Evolutionary conservation across 2,329 filamentous ascomycete genomes (phyloP), one percentile per base, ranked within the genome.

Genomic region (Grosmannia penicillata): DNA sequence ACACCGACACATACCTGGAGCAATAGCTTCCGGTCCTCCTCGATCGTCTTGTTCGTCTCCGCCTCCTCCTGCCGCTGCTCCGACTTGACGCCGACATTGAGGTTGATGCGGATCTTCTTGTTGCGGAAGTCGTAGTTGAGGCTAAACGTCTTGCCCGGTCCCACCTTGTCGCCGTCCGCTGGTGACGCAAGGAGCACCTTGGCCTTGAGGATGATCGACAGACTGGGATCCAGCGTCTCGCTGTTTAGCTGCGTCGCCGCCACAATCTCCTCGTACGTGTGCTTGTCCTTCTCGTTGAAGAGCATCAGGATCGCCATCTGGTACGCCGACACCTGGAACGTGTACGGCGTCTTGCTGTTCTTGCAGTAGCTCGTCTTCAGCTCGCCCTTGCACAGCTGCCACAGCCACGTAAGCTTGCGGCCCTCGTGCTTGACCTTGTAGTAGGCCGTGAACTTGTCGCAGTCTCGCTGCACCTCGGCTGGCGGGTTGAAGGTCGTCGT

Each of bases 11-110:
- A 59, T 72, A 94, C 89, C 78, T 98, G 91, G 56, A 96, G 82
- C 42, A 98, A 73, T 44, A 98, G 68, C 62, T 96, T 96, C 45
- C 91, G 75, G 58, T 98, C 91, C 61, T 98, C 91, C 64, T 98
- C 91, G 50, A 98, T 95, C 4, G 86, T 96, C 75, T 98, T 98
- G 68, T 96, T 93, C 7, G 91, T 98, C 56, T 98, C 91, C 45
- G 85, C 87, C 47, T 86, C 82, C 59, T 98, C 91, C 47, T 91
- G 83, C 70, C 95, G 96, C 54, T 89, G 80, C 62, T 98, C 93
- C 25, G 86, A 82, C 63, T 94, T 89, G 62, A 94, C 87, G 41
- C 78, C 81, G 39, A 96, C 79, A 59, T 98, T 98, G 38, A 98
- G 68, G 54, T 98, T 98, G 51, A 96, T 79, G 53, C 93, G 86